A percentile compares a stretch with the other conserved stretches of the same genome.
phyloP scores from a whole-genome alignment of 2,329 filamentous ascomycete genomes.

The Botryosphaeria dothidea region DNA sequence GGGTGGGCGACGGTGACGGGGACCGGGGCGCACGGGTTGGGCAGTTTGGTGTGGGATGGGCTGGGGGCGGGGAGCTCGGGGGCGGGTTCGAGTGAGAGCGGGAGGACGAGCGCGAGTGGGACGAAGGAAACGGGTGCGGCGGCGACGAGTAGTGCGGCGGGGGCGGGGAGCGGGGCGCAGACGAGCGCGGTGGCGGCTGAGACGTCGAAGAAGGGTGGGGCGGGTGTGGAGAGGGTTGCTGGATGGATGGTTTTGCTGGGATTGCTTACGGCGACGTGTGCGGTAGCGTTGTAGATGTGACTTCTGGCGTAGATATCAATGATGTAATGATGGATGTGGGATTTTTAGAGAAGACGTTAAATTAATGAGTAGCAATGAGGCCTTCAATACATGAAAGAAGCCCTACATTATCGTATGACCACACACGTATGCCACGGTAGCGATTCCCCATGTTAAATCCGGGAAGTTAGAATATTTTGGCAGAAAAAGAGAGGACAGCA shows the following conservation, averaged over 20 bases:
- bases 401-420: too few relatives aligned
- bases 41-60: background rate
- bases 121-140: background rate
- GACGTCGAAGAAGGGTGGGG: background rate
- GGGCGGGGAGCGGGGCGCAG: background rate
- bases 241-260: background rate
- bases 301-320: too few relatives aligned
- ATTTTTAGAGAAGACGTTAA: too few relatives aligned
- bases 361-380: too few relatives aligned
- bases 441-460: too few relatives aligned
- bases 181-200: background rate
- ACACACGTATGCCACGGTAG: too few relatives aligned
- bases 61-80: background rate
- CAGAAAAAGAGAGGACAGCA: background rate
- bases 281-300: too few relatives aligned
- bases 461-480: background rate
- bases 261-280: too few relatives aligned
- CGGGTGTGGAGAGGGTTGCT: background rate
- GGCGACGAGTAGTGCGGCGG: background rate
- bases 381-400: too few relatives aligned
- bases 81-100: background rate
- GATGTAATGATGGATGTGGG: too few relatives aligned
- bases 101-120: background rate
- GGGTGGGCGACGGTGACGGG: background rate
- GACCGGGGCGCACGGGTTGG: background rate